phyloP scores from a whole-genome alignment of 1,284 basidiomycete species.

The Cutaneotrichosporon cutaneum region DNA sequence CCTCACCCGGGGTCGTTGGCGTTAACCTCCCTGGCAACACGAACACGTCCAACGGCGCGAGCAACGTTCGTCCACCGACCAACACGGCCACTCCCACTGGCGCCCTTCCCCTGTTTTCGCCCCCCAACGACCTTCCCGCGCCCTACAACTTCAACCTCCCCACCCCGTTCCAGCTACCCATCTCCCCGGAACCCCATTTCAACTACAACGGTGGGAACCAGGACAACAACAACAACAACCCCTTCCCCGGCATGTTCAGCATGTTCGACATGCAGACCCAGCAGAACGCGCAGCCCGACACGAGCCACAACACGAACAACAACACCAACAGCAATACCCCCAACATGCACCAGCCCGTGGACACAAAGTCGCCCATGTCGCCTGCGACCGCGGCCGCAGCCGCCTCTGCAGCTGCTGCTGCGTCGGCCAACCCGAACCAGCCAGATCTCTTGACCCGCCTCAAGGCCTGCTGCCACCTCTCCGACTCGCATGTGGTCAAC shows the following conservation, averaged over 20 bases:
- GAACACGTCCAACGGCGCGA: constrained; percentile 10
- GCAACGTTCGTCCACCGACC: neutral
- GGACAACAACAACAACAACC: constrained; percentile 13
- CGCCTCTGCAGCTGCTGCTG: constrained; percentile 2
- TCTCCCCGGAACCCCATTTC: constrained; percentile 38
- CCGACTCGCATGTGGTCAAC: constrained; percentile 52
- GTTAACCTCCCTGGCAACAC: neutral
- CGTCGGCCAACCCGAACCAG: constrained; percentile 24
- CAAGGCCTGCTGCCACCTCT: constrained; percentile 51
- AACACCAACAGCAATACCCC: neutral
- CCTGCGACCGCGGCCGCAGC: constrained; percentile 11
- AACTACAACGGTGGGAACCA: constrained; percentile 24
- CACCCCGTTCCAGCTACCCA: constrained; percentile 42
- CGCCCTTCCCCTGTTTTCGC: constrained; percentile 25
- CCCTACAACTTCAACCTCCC: constrained; percentile 45
- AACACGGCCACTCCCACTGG: neutral
- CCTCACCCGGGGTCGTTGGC: constrained; percentile 25
- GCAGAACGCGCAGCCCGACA: neutral
- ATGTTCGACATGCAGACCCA: constrained; percentile 19
- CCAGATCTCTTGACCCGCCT: constrained; percentile 50
- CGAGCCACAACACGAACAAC: constrained; percentile 7
- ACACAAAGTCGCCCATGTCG: constrained; percentile 20
- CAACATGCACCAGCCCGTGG: neutral
- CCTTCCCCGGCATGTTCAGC: constrained; percentile 20
- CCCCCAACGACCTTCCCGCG: constrained; percentile 27